A percentile compares a stretch with the other conserved stretches of the same genome.
These are phyloP conservation scores for Macrophomina tecta DNA, from an alignment of 2,329 filamentous ascomycete species.

Conservation along the genomic window DNA sequence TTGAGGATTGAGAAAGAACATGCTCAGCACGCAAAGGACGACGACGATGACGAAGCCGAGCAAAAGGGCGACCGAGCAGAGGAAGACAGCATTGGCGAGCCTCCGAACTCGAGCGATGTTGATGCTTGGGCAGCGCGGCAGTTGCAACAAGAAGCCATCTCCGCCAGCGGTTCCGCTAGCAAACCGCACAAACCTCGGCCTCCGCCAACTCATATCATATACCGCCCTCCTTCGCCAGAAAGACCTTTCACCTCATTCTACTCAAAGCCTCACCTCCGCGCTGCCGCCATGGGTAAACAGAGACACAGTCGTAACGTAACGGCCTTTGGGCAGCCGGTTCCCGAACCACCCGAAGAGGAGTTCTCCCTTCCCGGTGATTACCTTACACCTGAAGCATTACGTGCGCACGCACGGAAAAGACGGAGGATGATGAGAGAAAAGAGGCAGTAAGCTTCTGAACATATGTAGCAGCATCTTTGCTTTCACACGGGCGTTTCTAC, in stretches of 20 bases:
- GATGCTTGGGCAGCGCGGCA: constrained; percentile 76
- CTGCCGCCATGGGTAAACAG: constrained; percentile 75
- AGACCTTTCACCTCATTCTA: constrained; percentile 88
- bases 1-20: constrained; percentile 78
- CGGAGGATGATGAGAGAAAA: constrained; percentile 65
- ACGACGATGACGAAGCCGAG: constrained; percentile 52
- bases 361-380: constrained; percentile 77
- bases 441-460: constrained; percentile 20
- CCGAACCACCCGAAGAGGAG: constrained; percentile 72
- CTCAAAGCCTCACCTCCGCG: constrained; percentile 76
- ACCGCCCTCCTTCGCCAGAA: constrained; percentile 42
- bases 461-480: constrained; percentile 17
- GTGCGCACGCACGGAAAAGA: constrained; percentile 66
- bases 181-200: constrained; percentile 22
- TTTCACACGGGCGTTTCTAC: constrained; percentile 8
- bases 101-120: constrained; percentile 69
- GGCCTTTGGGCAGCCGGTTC: constrained; percentile 83
- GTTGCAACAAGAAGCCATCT: constrained; percentile 69
- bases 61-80: constrained; percentile 42
- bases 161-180: constrained; percentile 18
- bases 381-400: constrained; percentile 54
- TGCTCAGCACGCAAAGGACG: constrained; percentile 56
- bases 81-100: constrained; percentile 37
- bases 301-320: constrained; percentile 72
- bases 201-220: constrained; percentile 30